These are phyloP conservation scores for Amanita pseudoporphyria DNA, from an alignment of 768 basidiomycete species.

Conservation along the genomic window DNA sequence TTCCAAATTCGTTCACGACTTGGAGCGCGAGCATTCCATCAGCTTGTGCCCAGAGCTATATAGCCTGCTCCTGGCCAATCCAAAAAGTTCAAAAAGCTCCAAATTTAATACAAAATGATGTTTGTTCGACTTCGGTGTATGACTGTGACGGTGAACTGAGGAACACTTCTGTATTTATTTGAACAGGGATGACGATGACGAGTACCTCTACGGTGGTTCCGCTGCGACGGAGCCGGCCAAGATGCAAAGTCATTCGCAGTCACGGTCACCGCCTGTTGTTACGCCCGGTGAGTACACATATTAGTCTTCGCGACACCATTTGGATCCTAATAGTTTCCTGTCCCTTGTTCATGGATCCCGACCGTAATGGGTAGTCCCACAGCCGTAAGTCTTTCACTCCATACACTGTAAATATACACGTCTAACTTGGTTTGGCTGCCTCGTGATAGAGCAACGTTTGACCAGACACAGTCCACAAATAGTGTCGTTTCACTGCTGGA, in stretches of 20 bases:
- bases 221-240: constrained; percentile 34
- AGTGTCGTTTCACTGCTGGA: constrained; percentile 43
- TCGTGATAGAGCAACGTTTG: constrained; percentile 25
- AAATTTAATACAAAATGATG: constrained; percentile 3
- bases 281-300: constrained; percentile 18
- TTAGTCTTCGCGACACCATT: constrained; percentile 21
- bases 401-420: constrained; percentile 9
- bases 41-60: neutral
- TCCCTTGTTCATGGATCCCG: constrained; percentile 25
- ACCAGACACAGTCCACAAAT: constrained; percentile 33
- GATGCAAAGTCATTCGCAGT: neutral
- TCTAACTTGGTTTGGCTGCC: constrained; percentile 9
- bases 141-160: neutral
- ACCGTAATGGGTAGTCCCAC: constrained; percentile 32
- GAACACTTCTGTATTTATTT: neutral
- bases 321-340: constrained; percentile 24
- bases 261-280: constrained; percentile 14
- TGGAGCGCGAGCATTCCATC: too few species aligned
- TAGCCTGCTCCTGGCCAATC: too few species aligned
- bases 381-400: constrained; percentile 46
- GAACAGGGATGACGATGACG: constrained; percentile 70
- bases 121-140: neutral
- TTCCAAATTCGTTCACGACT: neutral
- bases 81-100: neutral
- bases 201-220: constrained; percentile 65